Evolutionary conservation across 495 filamentous ascomycete genomes (phyloP), one percentile per base, ranked within the genome.

Genomic region (Letharia lupina): DNA sequence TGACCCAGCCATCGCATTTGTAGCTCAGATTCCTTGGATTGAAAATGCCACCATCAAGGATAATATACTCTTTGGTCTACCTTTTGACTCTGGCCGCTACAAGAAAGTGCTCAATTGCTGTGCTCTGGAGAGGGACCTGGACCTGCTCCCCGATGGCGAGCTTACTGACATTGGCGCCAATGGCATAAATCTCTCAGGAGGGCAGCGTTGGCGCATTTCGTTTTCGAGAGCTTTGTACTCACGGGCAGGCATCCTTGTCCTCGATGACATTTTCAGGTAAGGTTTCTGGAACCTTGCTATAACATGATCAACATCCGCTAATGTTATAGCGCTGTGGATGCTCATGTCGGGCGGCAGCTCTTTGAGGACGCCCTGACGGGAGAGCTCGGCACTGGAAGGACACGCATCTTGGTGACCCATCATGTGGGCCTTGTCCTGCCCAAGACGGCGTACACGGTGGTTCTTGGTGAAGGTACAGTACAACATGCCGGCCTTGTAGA

Each of bases 1-100:
- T 31, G 83, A 87, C 20, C 79, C 79, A 2, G 79, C 84, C 1
- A 83, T 91, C 58, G 89, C 89, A 1, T 94, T 87, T 72, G 89
- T 94, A 39, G 85, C 88, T 9, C 90, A 94, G 73, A 90, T 87
- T 23, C 90, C 90, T 0, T 94, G 90, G 90, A 91, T 94, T 65
- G 90, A 93, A 68, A 93, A 93, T 68, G 88, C 88, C 0, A 89
- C 82, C 10, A 86, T 94, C 68, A 85, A 81, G 65, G 84, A 89
- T 23, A 91, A 91, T 64, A 88, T 94, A 58, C 71, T 90, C 0
- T 81, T 92, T 68, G 89, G 89, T 20, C 76, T 92, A 12, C 89
- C 90, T 2, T 86, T 77, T 60, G 82, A 90, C 64, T 73, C 80
- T 48, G 75, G 76, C 9, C 83, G 90, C 33, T 94, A 93, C 73